Evolutionary conservation across 495 filamentous ascomycete species (phyloP).

Genomic region (Penicilliopsis zonata): DNA sequence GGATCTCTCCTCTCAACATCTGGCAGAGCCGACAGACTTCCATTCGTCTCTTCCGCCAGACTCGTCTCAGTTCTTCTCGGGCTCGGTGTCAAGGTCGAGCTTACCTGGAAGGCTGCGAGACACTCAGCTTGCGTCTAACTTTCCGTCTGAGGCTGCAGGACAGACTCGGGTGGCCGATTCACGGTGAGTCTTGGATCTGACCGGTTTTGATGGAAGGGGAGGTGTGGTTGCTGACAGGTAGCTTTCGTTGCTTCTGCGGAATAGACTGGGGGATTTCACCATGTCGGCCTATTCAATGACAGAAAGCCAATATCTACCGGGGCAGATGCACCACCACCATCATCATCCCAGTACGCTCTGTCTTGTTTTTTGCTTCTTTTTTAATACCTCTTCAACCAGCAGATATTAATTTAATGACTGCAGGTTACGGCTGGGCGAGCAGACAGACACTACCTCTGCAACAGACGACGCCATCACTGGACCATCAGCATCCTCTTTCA

Average conservation of each 20-base stretch:
- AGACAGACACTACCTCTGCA: conserved; percentile 11
- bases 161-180: neutral
- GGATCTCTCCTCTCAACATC: neutral
- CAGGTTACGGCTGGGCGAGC: conserved; percentile 16
- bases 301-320: neutral
- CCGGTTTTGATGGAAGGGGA: neutral
- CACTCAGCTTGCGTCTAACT: too few relatives aligned
- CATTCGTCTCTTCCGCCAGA: neutral
- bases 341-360: neutral
- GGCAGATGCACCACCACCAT: neutral
- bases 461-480: conserved; percentile 10
- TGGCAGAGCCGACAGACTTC: neutral
- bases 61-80: neutral
- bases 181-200: neutral
- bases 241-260: neutral
- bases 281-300: neutral
- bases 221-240: neutral
- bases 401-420: conserved; percentile 4
- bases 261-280: neutral
- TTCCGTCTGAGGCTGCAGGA: neutral
- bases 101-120: too few relatives aligned
- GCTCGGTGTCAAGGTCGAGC: neutral
- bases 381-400: neutral
- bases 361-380: neutral
- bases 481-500: conserved; percentile 10